Evolutionary conservation across 1,284 basidiomycete genomes (phyloP).

Genomic region (Ceratobasidium papillatum): DNA sequence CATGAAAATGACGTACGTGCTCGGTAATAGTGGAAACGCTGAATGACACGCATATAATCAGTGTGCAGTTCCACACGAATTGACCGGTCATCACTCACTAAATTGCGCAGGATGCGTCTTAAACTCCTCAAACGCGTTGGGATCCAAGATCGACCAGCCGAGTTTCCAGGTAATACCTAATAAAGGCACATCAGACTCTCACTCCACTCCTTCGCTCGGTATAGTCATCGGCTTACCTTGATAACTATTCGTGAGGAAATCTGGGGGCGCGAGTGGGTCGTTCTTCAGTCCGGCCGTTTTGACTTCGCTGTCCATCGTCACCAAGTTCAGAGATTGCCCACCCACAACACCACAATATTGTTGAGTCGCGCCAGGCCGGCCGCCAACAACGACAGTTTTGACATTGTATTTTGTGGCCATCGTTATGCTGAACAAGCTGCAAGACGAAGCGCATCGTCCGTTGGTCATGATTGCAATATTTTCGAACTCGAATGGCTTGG

Average conservation of each 20-base stretch:
- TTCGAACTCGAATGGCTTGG: conserved; percentile 30
- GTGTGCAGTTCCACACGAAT: neutral
- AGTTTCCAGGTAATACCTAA: conserved; percentile 68
- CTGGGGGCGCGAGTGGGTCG: conserved; percentile 65
- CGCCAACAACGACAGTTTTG: conserved; percentile 65
- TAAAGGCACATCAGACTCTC: conserved; percentile 50
- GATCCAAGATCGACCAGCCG: conserved; percentile 64
- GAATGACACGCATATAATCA: neutral
- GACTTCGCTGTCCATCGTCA: conserved; percentile 65
- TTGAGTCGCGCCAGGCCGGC: conserved; percentile 59
- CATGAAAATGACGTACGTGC: conserved; percentile 13
- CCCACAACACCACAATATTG: conserved; percentile 70
- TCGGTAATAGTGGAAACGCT: conserved; percentile 27
- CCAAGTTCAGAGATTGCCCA: conserved; percentile 65
- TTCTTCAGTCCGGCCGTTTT: conserved; percentile 66
- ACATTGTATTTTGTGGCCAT: conserved; percentile 68
- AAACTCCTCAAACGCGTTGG: conserved; percentile 46
- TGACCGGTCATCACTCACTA: conserved; percentile 1
- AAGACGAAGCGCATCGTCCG: conserved; percentile 12
- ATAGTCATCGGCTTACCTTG: conserved; percentile 40
- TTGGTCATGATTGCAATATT: conserved; percentile 39
- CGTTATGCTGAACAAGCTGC: conserved; percentile 56
- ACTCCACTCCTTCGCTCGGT: conserved; percentile 57
- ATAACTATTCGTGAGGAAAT: conserved; percentile 58
- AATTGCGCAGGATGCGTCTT: conserved; percentile 29